Conservation (phyloP, 2,329 filamentous ascomycete species). For the Neofusicoccum sp. region DNA sequence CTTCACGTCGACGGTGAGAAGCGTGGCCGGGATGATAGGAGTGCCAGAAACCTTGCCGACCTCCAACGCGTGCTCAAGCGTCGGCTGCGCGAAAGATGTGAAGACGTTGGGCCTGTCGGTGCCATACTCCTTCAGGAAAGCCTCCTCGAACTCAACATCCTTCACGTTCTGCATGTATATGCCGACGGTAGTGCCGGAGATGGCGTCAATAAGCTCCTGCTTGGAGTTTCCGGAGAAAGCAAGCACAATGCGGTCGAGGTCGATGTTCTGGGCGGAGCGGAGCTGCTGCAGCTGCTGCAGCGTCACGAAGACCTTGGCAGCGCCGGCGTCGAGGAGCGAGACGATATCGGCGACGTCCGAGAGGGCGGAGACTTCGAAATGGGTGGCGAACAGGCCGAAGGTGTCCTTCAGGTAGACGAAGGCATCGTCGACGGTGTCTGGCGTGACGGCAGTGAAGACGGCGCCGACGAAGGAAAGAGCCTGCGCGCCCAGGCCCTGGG, state of each 20-base stretch:
- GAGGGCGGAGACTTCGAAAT: slow-evolving; percentile 73
- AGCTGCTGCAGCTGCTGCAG: slow-evolving; percentile 64
- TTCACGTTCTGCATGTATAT: slow-evolving; percentile 45
- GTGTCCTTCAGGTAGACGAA: slow-evolving; percentile 57
- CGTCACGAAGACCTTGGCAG: slow-evolving; percentile 78
- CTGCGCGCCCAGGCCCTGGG: slow-evolving; percentile 52
- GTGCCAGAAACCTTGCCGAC: slow-evolving; percentile 53
- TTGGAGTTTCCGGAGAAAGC: slow-evolving; percentile 46
- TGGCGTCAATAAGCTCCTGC: slow-evolving; percentile 40
- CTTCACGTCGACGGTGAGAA: slow-evolving; percentile 64
- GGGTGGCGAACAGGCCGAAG: slow-evolving; percentile 59
- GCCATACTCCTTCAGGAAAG: slow-evolving; percentile 51
- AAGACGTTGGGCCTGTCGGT: slow-evolving; percentile 50
- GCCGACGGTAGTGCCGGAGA: slow-evolving; percentile 43
- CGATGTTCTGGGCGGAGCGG: slow-evolving; percentile 51
- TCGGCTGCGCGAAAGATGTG: slow-evolving; percentile 46
- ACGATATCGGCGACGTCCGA: slow-evolving; percentile 70
- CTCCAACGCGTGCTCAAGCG: slow-evolving; percentile 40
- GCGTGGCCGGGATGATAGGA: slow-evolving; percentile 70
- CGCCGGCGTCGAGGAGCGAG: slow-evolving; percentile 79
- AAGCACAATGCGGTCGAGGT: slow-evolving; percentile 58
- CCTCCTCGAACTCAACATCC: slow-evolving; percentile 44
- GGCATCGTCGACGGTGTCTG: slow-evolving; percentile 47
- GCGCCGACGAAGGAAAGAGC: slow-evolving; percentile 58
- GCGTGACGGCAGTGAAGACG: slow-evolving; percentile 54